Conservation (phyloP, 163 green algal species). For the Chlorella variabilis region DNA sequence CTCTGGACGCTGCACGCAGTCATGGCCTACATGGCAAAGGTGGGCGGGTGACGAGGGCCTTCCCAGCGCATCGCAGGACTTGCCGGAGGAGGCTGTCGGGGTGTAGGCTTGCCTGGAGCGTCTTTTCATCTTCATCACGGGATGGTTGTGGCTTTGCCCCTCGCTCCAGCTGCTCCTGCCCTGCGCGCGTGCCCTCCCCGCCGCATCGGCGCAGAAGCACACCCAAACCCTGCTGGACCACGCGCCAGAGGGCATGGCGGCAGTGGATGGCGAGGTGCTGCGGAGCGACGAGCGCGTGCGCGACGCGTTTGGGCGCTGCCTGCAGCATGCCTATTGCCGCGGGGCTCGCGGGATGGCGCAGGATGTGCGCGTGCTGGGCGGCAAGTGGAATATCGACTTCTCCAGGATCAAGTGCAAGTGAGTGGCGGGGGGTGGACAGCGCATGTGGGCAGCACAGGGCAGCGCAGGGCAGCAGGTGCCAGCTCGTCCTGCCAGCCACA, state of each 20-base stretch:
- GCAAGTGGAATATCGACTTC: not conserved
- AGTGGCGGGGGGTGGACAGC: not conserved
- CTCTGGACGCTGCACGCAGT: constrained; percentile 14
- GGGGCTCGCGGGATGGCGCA: not conserved
- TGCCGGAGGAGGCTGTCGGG: too few species aligned
- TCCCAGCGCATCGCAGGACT: too few species aligned
- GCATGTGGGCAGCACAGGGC: too few species aligned
- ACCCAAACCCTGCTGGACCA: constrained; percentile 6
- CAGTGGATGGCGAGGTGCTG: constrained; percentile 1
- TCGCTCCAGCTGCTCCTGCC: too few species aligned
- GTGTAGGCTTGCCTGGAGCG: too few species aligned
- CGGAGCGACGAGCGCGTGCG: not conserved
- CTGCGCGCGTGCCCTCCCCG: too few species aligned
- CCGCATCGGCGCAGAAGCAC: constrained; percentile 11
- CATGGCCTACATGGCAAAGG: constrained; percentile 23
- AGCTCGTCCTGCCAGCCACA: not conserved
- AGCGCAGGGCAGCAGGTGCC: not conserved
- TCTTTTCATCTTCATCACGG: too few species aligned
- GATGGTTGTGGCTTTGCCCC: too few species aligned
- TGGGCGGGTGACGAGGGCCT: not conserved
- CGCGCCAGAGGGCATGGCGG: constrained; percentile 14
- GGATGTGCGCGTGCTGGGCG: constrained; percentile 1
- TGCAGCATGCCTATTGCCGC: not conserved
- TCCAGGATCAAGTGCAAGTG: constrained; percentile 6
- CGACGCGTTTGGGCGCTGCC: not conserved